Evolutionary conservation across 139 green algal genomes (phyloP).

Genomic region (Axilococcus clingmanii): DNA sequence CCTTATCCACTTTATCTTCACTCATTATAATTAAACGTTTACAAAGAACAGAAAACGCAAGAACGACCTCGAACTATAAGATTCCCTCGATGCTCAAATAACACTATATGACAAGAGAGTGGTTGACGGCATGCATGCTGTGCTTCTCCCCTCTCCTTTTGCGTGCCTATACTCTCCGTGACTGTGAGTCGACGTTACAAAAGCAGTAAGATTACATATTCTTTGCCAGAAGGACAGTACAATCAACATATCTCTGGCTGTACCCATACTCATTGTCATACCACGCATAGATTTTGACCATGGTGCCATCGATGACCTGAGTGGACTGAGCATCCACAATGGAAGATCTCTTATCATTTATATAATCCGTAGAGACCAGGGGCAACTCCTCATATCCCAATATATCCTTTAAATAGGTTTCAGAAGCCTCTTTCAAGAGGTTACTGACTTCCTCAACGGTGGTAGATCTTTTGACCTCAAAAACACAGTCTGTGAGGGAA

Average conservation of each 20-base stretch:
- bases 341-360: conserved; percentile 60
- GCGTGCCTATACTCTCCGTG: too few species aligned
- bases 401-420: conserved; percentile 58
- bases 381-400: conserved; percentile 64
- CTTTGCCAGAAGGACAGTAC: too few species aligned
- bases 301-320: conserved; percentile 62
- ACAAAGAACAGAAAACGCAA: too few species aligned
- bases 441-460: conserved; percentile 70
- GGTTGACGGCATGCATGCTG: too few species aligned
- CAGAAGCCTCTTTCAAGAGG: conserved; percentile 58
- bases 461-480: conserved; percentile 45
- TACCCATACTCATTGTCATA: conserved; percentile 88
- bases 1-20: too few species aligned
- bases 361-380: conserved; percentile 68
- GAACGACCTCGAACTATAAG: too few species aligned
- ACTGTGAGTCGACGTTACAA: too few species aligned
- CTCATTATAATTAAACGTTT: too few species aligned
- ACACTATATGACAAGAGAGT: too few species aligned
- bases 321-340: conserved; percentile 76
- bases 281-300: conserved; percentile 83
- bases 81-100: too few species aligned
- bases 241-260: conserved; percentile 49
- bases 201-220: too few species aligned
- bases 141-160: too few species aligned
- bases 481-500: conserved; percentile 73